Conservation (phyloP, 805 yeast species). For the Metschnikowia cubensis region DNA sequence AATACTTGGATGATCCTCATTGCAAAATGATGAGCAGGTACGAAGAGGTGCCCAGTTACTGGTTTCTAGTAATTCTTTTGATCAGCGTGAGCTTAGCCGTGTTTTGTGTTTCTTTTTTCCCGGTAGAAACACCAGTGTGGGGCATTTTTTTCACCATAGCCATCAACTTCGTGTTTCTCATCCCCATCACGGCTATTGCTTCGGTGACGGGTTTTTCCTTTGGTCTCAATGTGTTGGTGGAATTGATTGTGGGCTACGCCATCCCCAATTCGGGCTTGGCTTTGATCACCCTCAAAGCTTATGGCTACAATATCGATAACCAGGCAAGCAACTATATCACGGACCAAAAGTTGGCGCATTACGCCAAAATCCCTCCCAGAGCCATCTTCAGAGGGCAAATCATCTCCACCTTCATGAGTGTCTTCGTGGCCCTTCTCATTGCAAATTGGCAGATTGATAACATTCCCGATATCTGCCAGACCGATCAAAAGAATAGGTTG, state of each 20-base stretch:
- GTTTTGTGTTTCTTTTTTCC: constrained; percentile 43
- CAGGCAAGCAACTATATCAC: constrained; percentile 56
- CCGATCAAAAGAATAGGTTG: constrained; percentile 32
- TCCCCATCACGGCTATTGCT: constrained; percentile 59
- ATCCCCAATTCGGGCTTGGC: constrained; percentile 64
- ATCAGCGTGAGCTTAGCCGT: constrained; percentile 42
- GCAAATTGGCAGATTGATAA: constrained; percentile 40
- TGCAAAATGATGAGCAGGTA: constrained; percentile 55
- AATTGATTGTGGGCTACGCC: constrained; percentile 61
- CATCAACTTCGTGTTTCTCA: constrained; percentile 51
- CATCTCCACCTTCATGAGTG: constrained; percentile 33
- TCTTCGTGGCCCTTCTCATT: constrained; percentile 30
- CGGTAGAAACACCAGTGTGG: constrained; percentile 60
- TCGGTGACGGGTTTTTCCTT: constrained; percentile 60
- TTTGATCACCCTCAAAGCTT: constrained; percentile 51
- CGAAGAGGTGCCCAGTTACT: constrained; percentile 72
- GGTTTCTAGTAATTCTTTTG: constrained; percentile 51
- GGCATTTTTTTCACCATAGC: constrained; percentile 55
- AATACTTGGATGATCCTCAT: constrained; percentile 46
- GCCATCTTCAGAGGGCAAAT: constrained; percentile 36
- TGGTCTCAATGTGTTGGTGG: constrained; percentile 60
- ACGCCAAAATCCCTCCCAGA: constrained; percentile 24
- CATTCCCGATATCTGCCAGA: constrained; percentile 34
- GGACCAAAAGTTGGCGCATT: constrained; percentile 27
- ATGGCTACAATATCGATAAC: constrained; percentile 55